Conservation (phyloP, 2,329 filamentous ascomycete species). For the Fusarium penzigii region DNA sequence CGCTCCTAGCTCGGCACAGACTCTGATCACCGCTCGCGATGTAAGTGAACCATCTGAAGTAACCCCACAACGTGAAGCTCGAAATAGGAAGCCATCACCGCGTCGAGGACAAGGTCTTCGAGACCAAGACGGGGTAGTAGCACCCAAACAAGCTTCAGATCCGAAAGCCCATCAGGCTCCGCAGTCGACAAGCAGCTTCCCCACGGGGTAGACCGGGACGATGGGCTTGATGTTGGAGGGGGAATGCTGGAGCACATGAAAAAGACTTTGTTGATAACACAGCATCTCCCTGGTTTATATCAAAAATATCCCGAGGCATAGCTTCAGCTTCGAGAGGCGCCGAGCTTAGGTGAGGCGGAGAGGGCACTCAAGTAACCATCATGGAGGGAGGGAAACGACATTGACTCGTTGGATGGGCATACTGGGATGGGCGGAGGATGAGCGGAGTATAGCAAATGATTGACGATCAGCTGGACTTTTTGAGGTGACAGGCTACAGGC, state of each 20-base stretch:
- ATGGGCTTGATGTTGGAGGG: background rate
- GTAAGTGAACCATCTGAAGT: background rate
- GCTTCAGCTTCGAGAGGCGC: conserved; percentile 4
- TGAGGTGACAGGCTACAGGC: background rate
- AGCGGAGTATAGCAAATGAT: background rate
- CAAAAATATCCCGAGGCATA: conserved; percentile 11
- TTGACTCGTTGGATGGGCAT: conserved; percentile 5
- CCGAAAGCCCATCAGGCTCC: conserved; percentile 11
- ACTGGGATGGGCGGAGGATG: conserved; percentile 3
- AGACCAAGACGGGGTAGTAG: conserved; percentile 10
- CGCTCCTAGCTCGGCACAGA: no score
- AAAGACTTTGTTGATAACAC: background rate
- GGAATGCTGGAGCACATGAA: conserved; percentile 15
- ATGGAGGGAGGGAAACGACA: conserved; percentile 6
- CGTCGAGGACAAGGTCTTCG: conserved; percentile 5
- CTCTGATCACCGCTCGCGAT: no score
- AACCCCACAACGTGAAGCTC: conserved; percentile 14
- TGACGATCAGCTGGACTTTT: conserved; percentile 20
- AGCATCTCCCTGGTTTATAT: conserved; percentile 1
- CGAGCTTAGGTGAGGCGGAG: conserved; percentile 8
- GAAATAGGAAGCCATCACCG: conserved; percentile 27
- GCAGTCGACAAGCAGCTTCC: conserved; percentile 17
- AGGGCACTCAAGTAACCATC: background rate
- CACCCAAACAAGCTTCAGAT: conserved; percentile 15
- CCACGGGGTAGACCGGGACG: conserved; percentile 15